Evolutionary conservation across 129 eudicot genomes (phyloP), one percentile per base, ranked within the genome.

Genomic region (Ambrosia artemisiifolia): DNA sequence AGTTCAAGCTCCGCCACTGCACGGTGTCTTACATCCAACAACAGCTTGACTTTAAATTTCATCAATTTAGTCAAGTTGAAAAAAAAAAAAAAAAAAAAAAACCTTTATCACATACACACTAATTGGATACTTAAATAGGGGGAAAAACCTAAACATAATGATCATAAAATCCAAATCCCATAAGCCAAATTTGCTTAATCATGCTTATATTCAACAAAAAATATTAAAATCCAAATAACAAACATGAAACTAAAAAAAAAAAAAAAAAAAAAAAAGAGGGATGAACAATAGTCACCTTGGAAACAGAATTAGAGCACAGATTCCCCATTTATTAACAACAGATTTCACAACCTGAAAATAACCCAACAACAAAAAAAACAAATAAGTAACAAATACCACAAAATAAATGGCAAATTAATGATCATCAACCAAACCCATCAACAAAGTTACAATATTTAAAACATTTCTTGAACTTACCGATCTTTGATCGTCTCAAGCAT

Each of bases 301-400:
- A 79, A 80, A 36, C 73, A 71, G 91, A 84, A 85, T 44, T 75
- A 67, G 85, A 81, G 79, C 85, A 91, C 20, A 91, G 69, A 74
- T 71, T 88, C 51, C 84, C 96, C 97, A 91, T 91, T 12, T 36
- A 38, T 40, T 40, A 66, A 57, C 80, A 50, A 61, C 19, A 9
- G 44, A 50, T 81, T 48, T 73, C 84, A 80, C 74, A 84, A 70
- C 69, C 84, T 78, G 62, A 76, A 69, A 73, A 71, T 72, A 73
- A 43, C 62, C 63, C 84, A 40, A 40, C 7, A 40, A 88, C n/a
- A 40, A 43, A 69, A 51, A 40, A 17, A 18, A 57, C 65, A 70
- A 74, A n/a, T 78, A 65, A 71, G 42, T 42, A 63, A 66, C 35
- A 65, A 12, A 0, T 20, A 55, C 35, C 14, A 65, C 49, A 49